Conservation (phyloP, 202 grass and related monocot genomes). For the Carex sylvatica region DNA sequence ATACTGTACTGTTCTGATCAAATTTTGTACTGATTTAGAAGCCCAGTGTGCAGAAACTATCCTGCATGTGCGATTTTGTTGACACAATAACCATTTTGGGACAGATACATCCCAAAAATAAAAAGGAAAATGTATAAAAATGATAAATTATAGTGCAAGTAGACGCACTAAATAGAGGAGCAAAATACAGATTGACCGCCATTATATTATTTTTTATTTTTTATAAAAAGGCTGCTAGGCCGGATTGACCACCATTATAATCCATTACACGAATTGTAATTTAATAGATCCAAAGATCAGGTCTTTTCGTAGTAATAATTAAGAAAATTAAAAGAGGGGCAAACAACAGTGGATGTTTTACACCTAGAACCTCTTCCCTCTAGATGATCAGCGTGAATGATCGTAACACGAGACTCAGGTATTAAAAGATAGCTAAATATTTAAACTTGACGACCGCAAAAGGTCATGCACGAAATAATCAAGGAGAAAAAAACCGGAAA, state of each 20-base stretch:
- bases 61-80: background rate
- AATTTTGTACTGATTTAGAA: background rate
- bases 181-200: background rate
- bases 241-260: background rate
- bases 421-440: background rate
- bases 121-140: background rate
- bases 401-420: background rate
- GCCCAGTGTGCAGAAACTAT: background rate
- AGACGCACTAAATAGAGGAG: background rate
- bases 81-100: background rate
- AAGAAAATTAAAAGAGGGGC: background rate
- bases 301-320: background rate
- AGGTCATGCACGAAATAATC: background rate
- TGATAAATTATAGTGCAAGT: background rate
- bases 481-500: background rate
- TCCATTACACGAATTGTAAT: background rate
- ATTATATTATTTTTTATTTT: background rate
- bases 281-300: background rate
- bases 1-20: background rate
- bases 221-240: too few relatives aligned
- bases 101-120: background rate
- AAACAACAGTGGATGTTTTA: background rate
- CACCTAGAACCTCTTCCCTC: background rate
- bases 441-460: background rate
- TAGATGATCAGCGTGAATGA: background rate